These are phyloP conservation scores for Rhynchosporium secalis DNA, from an alignment of 2,329 filamentous ascomycete species.

Conservation along the genomic window DNA sequence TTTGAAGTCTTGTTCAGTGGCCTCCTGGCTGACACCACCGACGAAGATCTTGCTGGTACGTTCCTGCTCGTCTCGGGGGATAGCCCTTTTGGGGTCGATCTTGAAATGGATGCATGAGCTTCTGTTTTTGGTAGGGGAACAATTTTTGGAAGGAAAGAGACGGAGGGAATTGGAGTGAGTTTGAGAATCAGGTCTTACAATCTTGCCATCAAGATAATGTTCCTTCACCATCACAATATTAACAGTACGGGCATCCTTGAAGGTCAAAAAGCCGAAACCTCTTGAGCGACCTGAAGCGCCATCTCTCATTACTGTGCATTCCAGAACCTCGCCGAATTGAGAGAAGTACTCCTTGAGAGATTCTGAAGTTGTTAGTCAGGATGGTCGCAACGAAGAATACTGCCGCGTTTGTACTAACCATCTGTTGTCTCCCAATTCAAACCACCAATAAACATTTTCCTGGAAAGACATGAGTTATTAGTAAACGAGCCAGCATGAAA, in stretches of 20 bases:
- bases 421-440: constrained; percentile 99
- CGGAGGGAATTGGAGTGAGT: constrained; percentile 25
- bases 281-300: constrained; percentile 89
- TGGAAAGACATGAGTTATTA: constrained; percentile 47
- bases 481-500: constrained; percentile 23
- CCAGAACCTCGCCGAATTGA: constrained; percentile 93
- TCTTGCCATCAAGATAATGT: constrained; percentile 96
- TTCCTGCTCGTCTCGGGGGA: constrained; percentile 96
- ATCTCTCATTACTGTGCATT: constrained; percentile 99
- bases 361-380: constrained; percentile 56
- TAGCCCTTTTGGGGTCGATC: constrained; percentile 98
- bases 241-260: constrained; percentile 95
- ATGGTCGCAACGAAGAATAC: background rate
- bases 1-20: constrained; percentile 92
- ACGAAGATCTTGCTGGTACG: constrained; percentile 99
- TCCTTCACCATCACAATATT: constrained; percentile 99
- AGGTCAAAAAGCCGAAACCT: constrained; percentile 96
- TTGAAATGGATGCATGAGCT: constrained; percentile 26
- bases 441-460: constrained; percentile 99
- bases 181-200: constrained; percentile 62
- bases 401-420: constrained; percentile 60
- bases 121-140: constrained; percentile 34
- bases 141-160: constrained; percentile 22
- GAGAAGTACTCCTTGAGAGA: constrained; percentile 96
- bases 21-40: constrained; percentile 94